Evolutionary conservation across 495 filamentous ascomycete species (phyloP).

Genomic region (Penicillium cosmopolitanum): DNA sequence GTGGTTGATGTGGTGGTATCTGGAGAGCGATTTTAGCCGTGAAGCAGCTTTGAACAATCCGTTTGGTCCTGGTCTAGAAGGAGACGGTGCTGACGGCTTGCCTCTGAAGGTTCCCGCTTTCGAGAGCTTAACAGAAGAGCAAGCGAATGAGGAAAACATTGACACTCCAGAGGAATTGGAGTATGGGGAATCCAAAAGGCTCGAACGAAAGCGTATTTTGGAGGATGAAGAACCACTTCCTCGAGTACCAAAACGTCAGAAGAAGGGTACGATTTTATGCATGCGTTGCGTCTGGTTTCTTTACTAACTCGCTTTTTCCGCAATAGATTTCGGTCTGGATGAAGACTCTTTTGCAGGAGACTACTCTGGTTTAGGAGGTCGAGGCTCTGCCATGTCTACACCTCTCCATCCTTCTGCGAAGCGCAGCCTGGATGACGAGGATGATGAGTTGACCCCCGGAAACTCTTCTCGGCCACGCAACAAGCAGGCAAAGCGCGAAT

Average conservation of each 20-base stretch:
- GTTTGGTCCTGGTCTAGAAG: slow-evolving; percentile 76
- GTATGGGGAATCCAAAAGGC: slow-evolving; percentile 83
- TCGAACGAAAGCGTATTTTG: slow-evolving; percentile 80
- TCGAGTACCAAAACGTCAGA: slow-evolving; percentile 58
- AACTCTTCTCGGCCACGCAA: slow-evolving; percentile 37
- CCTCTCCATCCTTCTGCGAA: slow-evolving; percentile 44
- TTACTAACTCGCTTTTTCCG: slow-evolving; percentile 6
- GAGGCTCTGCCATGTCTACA: slow-evolving; percentile 46
- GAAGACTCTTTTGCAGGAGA: slow-evolving; percentile 41
- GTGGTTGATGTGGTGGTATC: slow-evolving; percentile 99
- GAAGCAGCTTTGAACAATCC: slow-evolving; percentile 87
- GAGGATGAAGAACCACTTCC: slow-evolving; percentile 65
- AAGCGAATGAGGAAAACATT: slow-evolving; percentile 84
- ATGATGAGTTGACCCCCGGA: slow-evolving; percentile 43
- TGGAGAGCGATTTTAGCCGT: slow-evolving; percentile 91
- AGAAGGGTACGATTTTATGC: slow-evolving; percentile 50
- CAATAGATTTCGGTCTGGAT: slow-evolving; percentile 39
- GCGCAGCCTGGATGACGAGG: slow-evolving; percentile 38
- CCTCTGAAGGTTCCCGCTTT: slow-evolving; percentile 84
- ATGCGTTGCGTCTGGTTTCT: slow-evolving; percentile 4
- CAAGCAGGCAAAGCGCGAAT: slow-evolving; percentile 44
- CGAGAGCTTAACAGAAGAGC: slow-evolving; percentile 72
- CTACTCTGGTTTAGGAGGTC: slow-evolving; percentile 39
- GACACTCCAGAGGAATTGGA: slow-evolving; percentile 83
- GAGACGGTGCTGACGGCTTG: slow-evolving; percentile 60